Conservation (phyloP, 2,329 filamentous ascomycete genomes). For the Didymella lethalis region DNA sequence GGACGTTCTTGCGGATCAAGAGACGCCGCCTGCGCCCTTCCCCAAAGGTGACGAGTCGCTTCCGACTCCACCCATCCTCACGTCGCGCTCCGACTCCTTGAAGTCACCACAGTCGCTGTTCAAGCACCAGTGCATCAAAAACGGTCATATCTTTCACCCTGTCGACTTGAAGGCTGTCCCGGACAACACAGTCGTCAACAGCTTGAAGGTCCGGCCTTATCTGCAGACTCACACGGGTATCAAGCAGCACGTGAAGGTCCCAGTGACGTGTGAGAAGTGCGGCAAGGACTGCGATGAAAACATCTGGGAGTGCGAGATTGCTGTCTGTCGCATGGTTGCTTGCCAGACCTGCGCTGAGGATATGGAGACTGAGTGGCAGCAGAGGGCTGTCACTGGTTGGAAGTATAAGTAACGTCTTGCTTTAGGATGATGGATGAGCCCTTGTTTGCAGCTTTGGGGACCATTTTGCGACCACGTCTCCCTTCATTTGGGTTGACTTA, state of each 20-base stretch:
- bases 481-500: too few species aligned
- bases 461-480: too few species aligned
- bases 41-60: slow-evolving; percentile 24
- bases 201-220: slow-evolving; percentile 28
- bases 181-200: slow-evolving; percentile 28
- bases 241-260: slow-evolving; percentile 30
- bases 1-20: slow-evolving; percentile 32
- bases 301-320: slow-evolving; percentile 33
- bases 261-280: slow-evolving; percentile 33
- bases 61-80: neutral
- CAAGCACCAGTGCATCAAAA: slow-evolving; percentile 31
- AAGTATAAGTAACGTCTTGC: slow-evolving; percentile 2
- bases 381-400: slow-evolving; percentile 22
- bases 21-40: slow-evolving; percentile 31
- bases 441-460: neutral
- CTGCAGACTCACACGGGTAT: slow-evolving; percentile 19
- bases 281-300: slow-evolving; percentile 24
- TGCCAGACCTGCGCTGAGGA: slow-evolving; percentile 30
- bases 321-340: slow-evolving; percentile 28
- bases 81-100: slow-evolving; percentile 5
- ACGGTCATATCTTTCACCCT: slow-evolving; percentile 33
- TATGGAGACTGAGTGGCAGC: slow-evolving; percentile 30
- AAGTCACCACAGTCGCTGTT: neutral
- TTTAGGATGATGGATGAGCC: neutral
- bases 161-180: slow-evolving; percentile 29